Evolutionary conservation across 108 stramenopile species (phyloP), one percentile per base, ranked within the genome.

Genomic region (Bacterosira constricta): DNA sequence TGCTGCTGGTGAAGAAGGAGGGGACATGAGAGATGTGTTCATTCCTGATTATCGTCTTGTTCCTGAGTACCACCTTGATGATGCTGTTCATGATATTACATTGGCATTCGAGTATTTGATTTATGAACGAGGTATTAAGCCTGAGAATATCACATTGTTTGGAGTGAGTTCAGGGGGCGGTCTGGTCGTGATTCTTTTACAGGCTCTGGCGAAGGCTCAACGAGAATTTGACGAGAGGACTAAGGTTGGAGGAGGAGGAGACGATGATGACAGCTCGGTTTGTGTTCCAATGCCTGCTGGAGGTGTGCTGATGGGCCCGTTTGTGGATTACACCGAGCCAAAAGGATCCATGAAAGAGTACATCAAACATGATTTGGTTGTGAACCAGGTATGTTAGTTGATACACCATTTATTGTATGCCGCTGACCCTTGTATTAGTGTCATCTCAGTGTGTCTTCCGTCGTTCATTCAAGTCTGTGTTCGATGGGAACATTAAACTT

Each of bases 141-240:
- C 88, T 7, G 74, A 75, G 12, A 77, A 92, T 83, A 79, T 92
- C 3, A 45, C 74, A 9, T 50, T 90, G 13, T 71, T 86, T 35
- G 91, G 91, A 5, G 84, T 90, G 20, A 87, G 86, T 27, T 83
- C 82, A 41, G 91, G 91, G 12, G 91, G 77, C 15, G 91, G 85
- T 13, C 27, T 89, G n/a, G 81, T 72, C 10, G 79, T 79, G 13
- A 67, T 87, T 21, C 65, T 93, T 36, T 57, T 90, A 73, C 91
- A 93, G 66, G 61, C 78, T 32, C 66, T 93, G 11, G 85, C 71
- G 9, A 72, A 87, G 61, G 69, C 70, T 0, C 46, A 27, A 17
- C 66, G 71, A 32, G 62, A 81, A 25, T 34, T 32, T n/a, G 65
- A 74, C 18, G 73, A 75, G 63, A 55, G 36, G 10, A 66, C 26